phyloP scores from a whole-genome alignment of 129 eudicot species.

The Cynara cardunculus region DNA sequence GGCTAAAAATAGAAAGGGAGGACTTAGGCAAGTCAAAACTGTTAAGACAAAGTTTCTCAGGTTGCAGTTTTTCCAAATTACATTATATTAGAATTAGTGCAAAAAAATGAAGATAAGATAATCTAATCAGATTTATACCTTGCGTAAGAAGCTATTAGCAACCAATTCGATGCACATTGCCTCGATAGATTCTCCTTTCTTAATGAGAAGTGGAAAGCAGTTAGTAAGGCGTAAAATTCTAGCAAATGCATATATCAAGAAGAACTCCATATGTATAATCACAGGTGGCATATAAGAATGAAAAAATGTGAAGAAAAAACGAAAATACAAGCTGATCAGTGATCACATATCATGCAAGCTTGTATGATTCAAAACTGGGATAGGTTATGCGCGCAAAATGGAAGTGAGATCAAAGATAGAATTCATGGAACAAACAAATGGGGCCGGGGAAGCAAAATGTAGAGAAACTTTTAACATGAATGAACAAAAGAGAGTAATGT shows the following conservation, averaged over 20 bases:
- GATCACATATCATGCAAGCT: no score
- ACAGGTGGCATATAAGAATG: background rate
- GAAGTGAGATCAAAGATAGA: no score
- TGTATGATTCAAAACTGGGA: no score
- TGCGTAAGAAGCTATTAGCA: conserved; percentile 89
- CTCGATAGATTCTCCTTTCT: conserved; percentile 50
- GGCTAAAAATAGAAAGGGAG: background rate
- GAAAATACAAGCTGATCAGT: no score
- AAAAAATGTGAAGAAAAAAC: no score
- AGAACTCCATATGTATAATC: background rate
- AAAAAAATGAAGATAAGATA: background rate
- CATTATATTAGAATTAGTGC: background rate
- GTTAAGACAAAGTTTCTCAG: background rate
- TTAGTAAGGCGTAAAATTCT: background rate
- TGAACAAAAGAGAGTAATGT: no score
- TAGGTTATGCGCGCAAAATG: no score
- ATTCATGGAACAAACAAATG: no score
- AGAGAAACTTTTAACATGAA: no score
- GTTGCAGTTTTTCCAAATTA: background rate
- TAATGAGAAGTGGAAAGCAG: background rate
- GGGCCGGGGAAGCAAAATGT: no score
- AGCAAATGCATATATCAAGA: background rate
- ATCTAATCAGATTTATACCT: conserved; percentile 42
- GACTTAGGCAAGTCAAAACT: background rate
- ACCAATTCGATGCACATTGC: conserved; percentile 95